Evolutionary conservation across 176 grass and related monocot genomes (phyloP).

Genomic region (Rhipidocladum racemiflorum): DNA sequence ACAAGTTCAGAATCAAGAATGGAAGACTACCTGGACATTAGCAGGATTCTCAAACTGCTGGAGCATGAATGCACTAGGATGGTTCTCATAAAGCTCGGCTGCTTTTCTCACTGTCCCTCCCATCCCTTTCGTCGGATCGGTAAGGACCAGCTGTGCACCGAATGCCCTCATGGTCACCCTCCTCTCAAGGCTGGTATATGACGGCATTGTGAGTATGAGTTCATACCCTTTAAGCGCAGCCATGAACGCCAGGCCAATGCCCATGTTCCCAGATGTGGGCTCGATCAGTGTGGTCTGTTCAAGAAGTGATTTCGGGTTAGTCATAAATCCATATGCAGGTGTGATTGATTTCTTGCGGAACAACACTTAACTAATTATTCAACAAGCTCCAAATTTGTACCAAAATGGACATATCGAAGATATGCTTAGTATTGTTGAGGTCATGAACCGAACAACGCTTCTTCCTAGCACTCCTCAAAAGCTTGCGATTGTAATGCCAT

Average conservation of each 20-base stretch:
- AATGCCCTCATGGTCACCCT: conserved; percentile 81
- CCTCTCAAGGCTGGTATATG: conserved; percentile 93
- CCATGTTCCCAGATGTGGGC: conserved; percentile 90
- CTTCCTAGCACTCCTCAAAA: not conserved
- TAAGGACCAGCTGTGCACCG: conserved; percentile 66
- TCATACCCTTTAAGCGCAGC: conserved; percentile 84
- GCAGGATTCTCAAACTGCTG: conserved; percentile 96
- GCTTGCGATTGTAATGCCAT: not conserved
- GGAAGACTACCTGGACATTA: conserved; percentile 69
- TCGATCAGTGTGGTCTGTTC: conserved; percentile 81
- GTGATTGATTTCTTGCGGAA: not conserved
- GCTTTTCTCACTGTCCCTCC: conserved; percentile 91
- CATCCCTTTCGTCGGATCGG: conserved; percentile 88
- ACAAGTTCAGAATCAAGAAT: not conserved
- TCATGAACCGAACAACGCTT: not conserved
- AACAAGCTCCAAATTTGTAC: not conserved
- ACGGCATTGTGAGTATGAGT: conserved; percentile 85
- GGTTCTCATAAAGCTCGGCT: conserved; percentile 62
- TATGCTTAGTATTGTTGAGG: not conserved
- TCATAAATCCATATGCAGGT: not conserved
- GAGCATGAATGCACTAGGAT: conserved; percentile 76
- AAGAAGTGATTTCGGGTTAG: not conserved
- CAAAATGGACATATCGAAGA: not conserved
- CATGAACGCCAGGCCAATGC: conserved; percentile 69
- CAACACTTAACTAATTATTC: not conserved